Conservation (phyloP, 768 basidiomycete species). For the Lactarius hatsudake region DNA sequence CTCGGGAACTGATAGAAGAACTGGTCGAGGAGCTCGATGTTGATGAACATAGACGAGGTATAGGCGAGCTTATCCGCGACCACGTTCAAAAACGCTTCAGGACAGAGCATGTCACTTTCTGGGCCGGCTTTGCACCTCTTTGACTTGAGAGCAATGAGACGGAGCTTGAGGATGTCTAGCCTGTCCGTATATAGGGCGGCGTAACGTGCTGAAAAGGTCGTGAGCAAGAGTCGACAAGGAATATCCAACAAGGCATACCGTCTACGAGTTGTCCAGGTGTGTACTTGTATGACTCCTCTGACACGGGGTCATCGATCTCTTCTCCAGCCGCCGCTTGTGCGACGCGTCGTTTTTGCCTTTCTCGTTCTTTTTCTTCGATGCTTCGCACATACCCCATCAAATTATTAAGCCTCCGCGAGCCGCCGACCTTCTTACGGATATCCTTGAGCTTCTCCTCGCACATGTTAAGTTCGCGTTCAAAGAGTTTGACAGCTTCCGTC, state of each 20-base stretch:
- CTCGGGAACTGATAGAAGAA: constrained; percentile 99
- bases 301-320: constrained; percentile 37
- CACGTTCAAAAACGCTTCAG: constrained; percentile 94
- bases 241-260: constrained; percentile 49
- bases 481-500: constrained; percentile 67
- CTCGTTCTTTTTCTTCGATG: constrained; percentile 74
- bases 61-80: constrained; percentile 96
- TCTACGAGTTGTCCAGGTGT: constrained; percentile 90
- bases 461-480: constrained; percentile 79
- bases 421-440: constrained; percentile 86
- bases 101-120: constrained; percentile 86
- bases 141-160: constrained; percentile 82
- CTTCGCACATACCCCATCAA: constrained; percentile 79
- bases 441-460: constrained; percentile 87
- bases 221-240: neutral
- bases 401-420: constrained; percentile 69
- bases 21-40: constrained; percentile 95
- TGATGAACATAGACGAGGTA: constrained; percentile 97
- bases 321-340: constrained; percentile 37
- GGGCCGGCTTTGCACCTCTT: constrained; percentile 87
- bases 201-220: constrained; percentile 65
- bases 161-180: constrained; percentile 77
- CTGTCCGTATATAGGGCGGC: constrained; percentile 87
- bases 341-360: constrained; percentile 54
- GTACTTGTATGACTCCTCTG: constrained; percentile 73